Evolutionary conservation across 139 green algal genomes (phyloP), one percentile per base, ranked within the genome.

Genomic region (Chlorella vulgaris): DNA sequence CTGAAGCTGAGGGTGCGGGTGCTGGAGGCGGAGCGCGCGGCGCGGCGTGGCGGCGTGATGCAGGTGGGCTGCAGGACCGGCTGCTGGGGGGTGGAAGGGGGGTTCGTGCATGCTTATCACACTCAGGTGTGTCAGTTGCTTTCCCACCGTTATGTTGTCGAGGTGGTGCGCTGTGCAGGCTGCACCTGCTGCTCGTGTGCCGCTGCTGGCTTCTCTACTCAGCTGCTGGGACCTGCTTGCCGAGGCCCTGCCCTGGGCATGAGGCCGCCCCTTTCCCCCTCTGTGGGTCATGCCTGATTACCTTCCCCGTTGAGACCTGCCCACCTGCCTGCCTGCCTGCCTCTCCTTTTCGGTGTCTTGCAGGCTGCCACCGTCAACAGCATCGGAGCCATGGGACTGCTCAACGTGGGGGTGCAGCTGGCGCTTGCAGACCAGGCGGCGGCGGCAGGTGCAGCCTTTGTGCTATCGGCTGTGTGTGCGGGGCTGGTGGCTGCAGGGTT

Each of bases 1-100:
- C 58, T 93, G 13, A 94, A 95, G 87, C 87, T 95, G 68, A 67
- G 89, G 67, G 91, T 95, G 35, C 83, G 93, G 4, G 93, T 90
- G 51, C 83, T 96, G 60, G 92, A 96, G 74, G 84, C 87, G 10
- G 92, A 97, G 82, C 87, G 94, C 7, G 89, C 93, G 28, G 87
- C 86, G 21, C 77, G 92, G 10, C 76, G 90, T 3, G 4, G 81
- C 24, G 82, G 83, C 1, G 84, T 95, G 0, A 53, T 95, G 80
- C 91, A 94, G 81, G 70, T 80, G 69, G 10, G 47, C 15, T 10
- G 47, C 13, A 24, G 47, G 47, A 24, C 13, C 15, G 47, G 47
- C 10, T 58, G 47, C n/a, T 58, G 47, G 13, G 47, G 47, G 47
- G 47, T 58, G 47, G 47, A 15, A 15, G 47, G 15, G 10, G 47